Evolutionary conservation across 2,329 filamentous ascomycete genomes (phyloP).

Genomic region (Talaromyces amestolkiae): DNA sequence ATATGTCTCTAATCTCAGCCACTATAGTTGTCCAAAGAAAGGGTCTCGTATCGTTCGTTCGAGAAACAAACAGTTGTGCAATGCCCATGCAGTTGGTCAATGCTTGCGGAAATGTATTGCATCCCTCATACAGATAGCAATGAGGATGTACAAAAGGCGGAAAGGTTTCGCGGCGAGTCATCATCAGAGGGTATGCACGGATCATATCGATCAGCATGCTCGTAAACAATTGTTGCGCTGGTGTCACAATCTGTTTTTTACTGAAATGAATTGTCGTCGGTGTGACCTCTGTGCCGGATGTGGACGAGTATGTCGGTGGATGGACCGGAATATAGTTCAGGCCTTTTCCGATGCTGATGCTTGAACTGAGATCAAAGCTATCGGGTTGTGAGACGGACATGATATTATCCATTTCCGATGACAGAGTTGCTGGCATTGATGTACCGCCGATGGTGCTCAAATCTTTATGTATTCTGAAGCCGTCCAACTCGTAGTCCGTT

Average conservation of each 20-base stretch:
- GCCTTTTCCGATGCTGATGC: not conserved
- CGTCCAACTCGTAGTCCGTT: not conserved
- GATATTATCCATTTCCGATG: not conserved
- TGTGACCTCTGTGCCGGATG: not conserved
- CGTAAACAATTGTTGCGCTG: slow-evolving; percentile 10
- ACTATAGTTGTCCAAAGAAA: slow-evolving; percentile 16
- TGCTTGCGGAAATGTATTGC: slow-evolving; percentile 8
- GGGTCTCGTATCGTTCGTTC: slow-evolving; percentile 9
- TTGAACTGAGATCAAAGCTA: not conserved
- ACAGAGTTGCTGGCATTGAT: not conserved
- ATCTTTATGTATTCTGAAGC: not conserved
- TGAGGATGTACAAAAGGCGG: slow-evolving; percentile 18
- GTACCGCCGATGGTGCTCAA: not conserved
- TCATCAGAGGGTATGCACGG: slow-evolving; percentile 17
- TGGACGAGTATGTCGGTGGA: not conserved
- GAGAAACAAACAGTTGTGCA: slow-evolving; percentile 13
- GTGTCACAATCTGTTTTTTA: slow-evolving; percentile 1
- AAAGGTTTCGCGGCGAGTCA: slow-evolving; percentile 18
- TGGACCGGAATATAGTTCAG: not conserved
- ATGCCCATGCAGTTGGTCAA: slow-evolving; percentile 19
- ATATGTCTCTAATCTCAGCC: slow-evolving; percentile 8
- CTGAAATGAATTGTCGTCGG: slow-evolving; percentile 1
- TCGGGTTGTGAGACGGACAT: not conserved
- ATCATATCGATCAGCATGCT: slow-evolving; percentile 19
- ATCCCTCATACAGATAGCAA: not conserved